Evolutionary conservation across 352 stramenopile species (phyloP).

Genomic region (Pythium plurisporium): DNA sequence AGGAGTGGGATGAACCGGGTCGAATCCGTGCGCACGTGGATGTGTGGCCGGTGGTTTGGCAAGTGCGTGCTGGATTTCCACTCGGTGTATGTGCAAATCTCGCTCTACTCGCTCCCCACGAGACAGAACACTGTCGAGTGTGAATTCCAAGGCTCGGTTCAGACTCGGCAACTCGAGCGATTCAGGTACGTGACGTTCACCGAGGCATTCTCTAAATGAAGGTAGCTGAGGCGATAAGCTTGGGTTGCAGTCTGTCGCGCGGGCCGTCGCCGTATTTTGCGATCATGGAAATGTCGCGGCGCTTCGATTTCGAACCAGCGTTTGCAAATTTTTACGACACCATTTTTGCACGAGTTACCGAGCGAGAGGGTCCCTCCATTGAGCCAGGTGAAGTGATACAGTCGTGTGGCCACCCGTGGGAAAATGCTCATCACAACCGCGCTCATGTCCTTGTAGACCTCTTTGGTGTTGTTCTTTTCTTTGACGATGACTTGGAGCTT

Average conservation of each 20-base stretch:
- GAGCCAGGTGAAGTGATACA: slow-evolving; percentile 29
- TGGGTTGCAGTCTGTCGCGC: slow-evolving; percentile 16
- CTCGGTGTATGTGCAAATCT: slow-evolving; percentile 13
- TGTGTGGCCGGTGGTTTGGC: slow-evolving; percentile 23
- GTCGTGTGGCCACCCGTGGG: no score
- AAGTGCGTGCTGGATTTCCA: slow-evolving; percentile 20
- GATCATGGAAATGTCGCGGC: slow-evolving; percentile 40
- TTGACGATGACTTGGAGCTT: slow-evolving; percentile 57
- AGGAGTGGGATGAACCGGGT: slow-evolving; percentile 9
- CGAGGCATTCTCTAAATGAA: not conserved
- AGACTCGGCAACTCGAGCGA: slow-evolving; percentile 15
- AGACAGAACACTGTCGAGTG: not conserved
- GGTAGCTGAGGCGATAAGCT: not conserved
- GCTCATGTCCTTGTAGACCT: slow-evolving; percentile 28
- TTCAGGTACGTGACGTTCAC: slow-evolving; percentile 11
- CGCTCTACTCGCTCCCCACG: slow-evolving; percentile 3
- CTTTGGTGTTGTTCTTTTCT: slow-evolving; percentile 61
- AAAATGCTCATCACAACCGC: not conserved
- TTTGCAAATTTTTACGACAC: slow-evolving; percentile 59
- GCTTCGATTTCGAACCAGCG: slow-evolving; percentile 12
- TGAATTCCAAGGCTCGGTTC: slow-evolving; percentile 16
- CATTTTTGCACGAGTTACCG: slow-evolving; percentile 40
- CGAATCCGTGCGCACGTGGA: slow-evolving; percentile 12
- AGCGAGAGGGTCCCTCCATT: slow-evolving; percentile 21
- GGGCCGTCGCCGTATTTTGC: slow-evolving; percentile 44